A percentile compares a stretch with the other conserved stretches of the same genome.
Evolutionary conservation across 345 rosid genomes (phyloP).

Genomic region (Euphorbia peplus): DNA sequence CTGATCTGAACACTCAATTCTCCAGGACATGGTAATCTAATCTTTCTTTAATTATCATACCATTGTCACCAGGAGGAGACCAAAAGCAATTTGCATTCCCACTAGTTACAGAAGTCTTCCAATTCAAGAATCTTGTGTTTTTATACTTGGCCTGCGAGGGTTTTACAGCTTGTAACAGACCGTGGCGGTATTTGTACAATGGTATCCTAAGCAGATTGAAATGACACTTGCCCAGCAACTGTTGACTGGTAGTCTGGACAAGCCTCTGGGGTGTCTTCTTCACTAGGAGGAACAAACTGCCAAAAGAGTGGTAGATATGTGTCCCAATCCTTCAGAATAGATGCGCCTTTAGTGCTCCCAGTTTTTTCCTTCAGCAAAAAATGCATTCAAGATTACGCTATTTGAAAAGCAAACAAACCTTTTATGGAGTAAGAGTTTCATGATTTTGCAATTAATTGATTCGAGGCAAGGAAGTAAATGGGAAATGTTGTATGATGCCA

Average conservation of each 20-base stretch:
- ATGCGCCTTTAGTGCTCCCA: slow-evolving; percentile 75
- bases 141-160: slow-evolving; percentile 27
- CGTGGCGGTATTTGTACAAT: background rate
- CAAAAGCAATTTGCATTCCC: background rate
- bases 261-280: slow-evolving; percentile 99
- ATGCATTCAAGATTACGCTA: background rate
- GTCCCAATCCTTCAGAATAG: slow-evolving; percentile 82
- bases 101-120: background rate
- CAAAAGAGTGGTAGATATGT: slow-evolving; percentile 72
- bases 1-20: background rate
- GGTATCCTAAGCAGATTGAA: slow-evolving; percentile 62
- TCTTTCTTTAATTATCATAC: background rate
- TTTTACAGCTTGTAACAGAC: background rate
- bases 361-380: slow-evolving; percentile 71
- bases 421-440: background rate
- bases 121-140: slow-evolving; percentile 7
- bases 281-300: slow-evolving; percentile 99
- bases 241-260: slow-evolving; percentile 66
- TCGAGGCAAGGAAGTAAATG: background rate
- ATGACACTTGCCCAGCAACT: slow-evolving; percentile 58
- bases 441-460: background rate
- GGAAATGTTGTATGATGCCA: background rate
- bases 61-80: background rate
- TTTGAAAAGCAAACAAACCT: background rate
- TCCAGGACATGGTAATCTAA: background rate